These are phyloP conservation scores for Calonectria pseudoturangicola DNA, from an alignment of 2,329 filamentous ascomycete genomes.

Conservation along the genomic window DNA sequence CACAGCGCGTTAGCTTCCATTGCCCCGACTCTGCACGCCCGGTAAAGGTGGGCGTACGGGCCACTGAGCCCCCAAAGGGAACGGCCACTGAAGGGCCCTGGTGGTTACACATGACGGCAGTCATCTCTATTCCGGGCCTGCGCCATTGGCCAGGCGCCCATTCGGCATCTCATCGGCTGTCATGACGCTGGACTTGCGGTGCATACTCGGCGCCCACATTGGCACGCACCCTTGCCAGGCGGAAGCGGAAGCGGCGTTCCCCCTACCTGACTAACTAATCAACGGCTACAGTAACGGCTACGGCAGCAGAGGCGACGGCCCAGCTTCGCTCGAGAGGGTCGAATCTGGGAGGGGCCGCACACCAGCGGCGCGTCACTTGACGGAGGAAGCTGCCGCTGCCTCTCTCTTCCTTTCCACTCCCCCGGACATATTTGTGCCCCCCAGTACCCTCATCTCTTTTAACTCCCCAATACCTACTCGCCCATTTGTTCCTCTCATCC, in stretches of 20 bases:
- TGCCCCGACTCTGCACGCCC: conserved; percentile 48
- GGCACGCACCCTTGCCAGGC: conserved; percentile 5
- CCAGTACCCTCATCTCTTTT: conserved; percentile 27
- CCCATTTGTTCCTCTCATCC: conserved; percentile 10
- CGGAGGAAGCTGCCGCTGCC: conserved; percentile 39
- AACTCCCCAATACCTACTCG: conserved; percentile 27
- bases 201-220: conserved; percentile 6
- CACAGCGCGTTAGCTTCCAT: conserved; percentile 48
- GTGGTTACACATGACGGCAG: conserved; percentile 17
- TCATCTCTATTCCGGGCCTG: conserved; percentile 32
- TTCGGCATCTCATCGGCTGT: conserved; percentile 41
- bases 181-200: neutral
- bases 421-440: conserved; percentile 43
- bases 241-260: conserved; percentile 31
- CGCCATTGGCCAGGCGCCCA: conserved; percentile 34
- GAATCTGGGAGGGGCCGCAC: conserved; percentile 33
- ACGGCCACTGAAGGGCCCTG: conserved; percentile 12
- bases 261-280: conserved; percentile 12
- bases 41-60: conserved; percentile 16
- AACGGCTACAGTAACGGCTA: conserved; percentile 28
- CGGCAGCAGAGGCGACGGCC: conserved; percentile 15
- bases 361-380: conserved; percentile 51
- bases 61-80: conserved; percentile 22
- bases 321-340: conserved; percentile 26
- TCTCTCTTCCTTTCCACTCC: conserved; percentile 46